Percentiles rank a stretch among this genome's conserved stretches.
phyloP scores from a whole-genome alignment of 2,329 filamentous ascomycete genomes.

The Colletotrichum sp. region DNA sequence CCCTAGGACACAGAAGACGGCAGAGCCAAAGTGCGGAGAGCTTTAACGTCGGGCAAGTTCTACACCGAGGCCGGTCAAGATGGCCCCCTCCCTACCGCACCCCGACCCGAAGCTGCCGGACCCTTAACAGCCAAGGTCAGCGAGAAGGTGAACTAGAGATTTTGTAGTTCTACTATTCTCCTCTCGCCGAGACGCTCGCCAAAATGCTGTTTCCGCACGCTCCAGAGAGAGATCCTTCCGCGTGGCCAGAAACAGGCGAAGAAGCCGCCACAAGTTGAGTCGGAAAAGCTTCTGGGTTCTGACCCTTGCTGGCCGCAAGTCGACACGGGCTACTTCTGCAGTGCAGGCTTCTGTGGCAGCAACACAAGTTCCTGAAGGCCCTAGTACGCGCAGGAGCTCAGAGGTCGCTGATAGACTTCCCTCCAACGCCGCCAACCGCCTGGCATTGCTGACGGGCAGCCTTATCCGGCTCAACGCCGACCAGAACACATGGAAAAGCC shows the following conservation, averaged over 20 bases:
- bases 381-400: neutral
- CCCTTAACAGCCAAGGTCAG: neutral
- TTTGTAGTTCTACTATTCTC: neutral
- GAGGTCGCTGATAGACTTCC: neutral
- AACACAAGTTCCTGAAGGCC: neutral
- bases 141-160: neutral
- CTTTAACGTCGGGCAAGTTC: neutral
- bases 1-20: neutral
- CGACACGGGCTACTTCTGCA: neutral
- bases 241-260: neutral
- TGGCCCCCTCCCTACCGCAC: neutral
- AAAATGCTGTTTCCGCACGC: neutral
- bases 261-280: neutral
- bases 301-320: neutral
- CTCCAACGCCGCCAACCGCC: neutral
- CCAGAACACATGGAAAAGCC: neutral
- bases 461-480: neutral
- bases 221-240: neutral
- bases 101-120: neutral
- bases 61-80: neutral
- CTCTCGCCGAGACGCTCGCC: slow-evolving; percentile 3
- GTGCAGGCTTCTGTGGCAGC: neutral
- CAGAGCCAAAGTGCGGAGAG: neutral
- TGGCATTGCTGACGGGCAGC: neutral
- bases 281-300: neutral